Evolutionary conservation across 1,139 yeast genomes (phyloP).

Genomic region (Debaryomyces coudertii): DNA sequence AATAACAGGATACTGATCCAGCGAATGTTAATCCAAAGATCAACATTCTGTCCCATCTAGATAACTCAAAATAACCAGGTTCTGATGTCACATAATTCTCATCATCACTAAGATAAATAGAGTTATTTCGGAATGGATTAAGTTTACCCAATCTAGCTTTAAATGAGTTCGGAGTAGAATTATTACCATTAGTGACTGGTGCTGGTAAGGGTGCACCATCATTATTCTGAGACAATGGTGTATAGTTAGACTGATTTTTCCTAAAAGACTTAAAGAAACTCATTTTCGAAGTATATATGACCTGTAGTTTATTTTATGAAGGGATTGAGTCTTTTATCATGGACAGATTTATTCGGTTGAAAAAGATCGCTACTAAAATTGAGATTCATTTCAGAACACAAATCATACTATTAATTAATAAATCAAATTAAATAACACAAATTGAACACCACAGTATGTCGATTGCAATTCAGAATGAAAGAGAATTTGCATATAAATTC

Average conservation of each 20-base stretch:
- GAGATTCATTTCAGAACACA: constrained; percentile 5
- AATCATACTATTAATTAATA: neutral
- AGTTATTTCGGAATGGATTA: constrained; percentile 44
- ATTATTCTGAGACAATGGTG: constrained; percentile 37
- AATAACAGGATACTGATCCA: constrained; percentile 57
- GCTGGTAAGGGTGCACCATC: constrained; percentile 44
- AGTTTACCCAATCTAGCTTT: constrained; percentile 35
- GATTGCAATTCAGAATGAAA: constrained; percentile 14
- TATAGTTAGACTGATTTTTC: constrained; percentile 24
- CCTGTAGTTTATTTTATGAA: neutral
- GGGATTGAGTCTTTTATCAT: neutral
- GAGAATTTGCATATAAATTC: constrained; percentile 38
- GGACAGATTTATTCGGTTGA: neutral
- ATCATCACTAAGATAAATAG: constrained; percentile 47
- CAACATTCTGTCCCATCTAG: constrained; percentile 62
- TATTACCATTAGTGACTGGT: constrained; percentile 36
- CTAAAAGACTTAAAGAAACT: constrained; percentile 43
- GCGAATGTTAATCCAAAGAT: constrained; percentile 58
- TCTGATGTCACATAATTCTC: constrained; percentile 49
- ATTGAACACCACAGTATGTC: constrained; percentile 4
- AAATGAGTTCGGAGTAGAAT: constrained; percentile 24
- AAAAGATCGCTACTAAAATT: constrained; percentile 1
- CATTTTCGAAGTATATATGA: constrained; percentile 22
- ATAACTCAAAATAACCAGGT: constrained; percentile 51
- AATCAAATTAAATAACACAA: neutral